These are phyloP conservation scores for Rhizophlyctis rosea DNA, from an alignment of 192 early-diverging fungal genomes.

Conservation along the genomic window DNA sequence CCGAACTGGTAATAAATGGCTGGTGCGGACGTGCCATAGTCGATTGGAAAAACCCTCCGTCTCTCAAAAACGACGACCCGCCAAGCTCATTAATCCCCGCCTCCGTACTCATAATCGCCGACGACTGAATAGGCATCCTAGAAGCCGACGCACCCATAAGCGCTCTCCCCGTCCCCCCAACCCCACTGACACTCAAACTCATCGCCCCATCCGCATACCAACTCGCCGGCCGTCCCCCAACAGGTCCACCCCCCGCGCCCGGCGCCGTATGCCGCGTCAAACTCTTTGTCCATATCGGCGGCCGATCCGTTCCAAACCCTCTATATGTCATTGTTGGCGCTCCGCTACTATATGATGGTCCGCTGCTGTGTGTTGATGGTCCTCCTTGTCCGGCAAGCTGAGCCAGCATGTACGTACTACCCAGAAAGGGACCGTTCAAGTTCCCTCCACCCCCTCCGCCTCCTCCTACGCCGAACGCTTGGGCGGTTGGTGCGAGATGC, in stretches of 20 bases:
- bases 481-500: no score
- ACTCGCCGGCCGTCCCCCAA: no score
- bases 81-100: neutral
- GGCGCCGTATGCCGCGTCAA: neutral
- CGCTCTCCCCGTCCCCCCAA: neutral
- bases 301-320: neutral
- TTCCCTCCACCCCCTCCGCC: no score
- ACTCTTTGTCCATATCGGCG: constrained; percentile 1
- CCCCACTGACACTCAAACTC: neutral
- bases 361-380: no score
- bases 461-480: no score
- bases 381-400: no score
- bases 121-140: neutral
- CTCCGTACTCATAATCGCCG: neutral
- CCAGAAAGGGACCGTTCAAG: no score
- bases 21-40: neutral
- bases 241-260: neutral
- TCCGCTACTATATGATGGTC: no score
- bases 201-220: neutral
- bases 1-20: neutral
- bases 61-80: neutral
- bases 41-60: neutral
- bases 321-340: no score
- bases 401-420: no score
- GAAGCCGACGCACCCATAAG: neutral